These are phyloP conservation scores for Thermothelomyces thermophilus DNA, from an alignment of 2,329 filamentous ascomycete genomes.

Conservation along the genomic window DNA sequence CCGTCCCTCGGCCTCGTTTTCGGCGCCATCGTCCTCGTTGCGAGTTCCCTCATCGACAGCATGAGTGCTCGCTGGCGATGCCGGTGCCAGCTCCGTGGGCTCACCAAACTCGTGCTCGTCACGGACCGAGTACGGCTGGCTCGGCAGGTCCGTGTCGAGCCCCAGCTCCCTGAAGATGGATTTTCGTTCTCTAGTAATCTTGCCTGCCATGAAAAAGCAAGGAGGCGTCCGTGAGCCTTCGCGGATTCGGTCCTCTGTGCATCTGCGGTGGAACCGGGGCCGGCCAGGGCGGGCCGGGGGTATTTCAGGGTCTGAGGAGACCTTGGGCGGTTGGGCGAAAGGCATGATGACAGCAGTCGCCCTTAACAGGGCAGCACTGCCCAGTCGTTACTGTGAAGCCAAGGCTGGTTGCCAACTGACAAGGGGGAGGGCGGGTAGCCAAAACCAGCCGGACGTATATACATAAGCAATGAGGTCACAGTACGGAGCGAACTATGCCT, in stretches of 20 bases:
- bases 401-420: not conserved
- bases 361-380: conserved; percentile 1
- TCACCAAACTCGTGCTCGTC: conserved; percentile 30
- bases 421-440: conserved; percentile 7
- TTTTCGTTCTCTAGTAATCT: conserved; percentile 43
- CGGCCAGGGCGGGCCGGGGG: conserved; percentile 26
- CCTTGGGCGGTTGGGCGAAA: conserved; percentile 15
- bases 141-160: conserved; percentile 31
- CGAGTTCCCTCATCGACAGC: conserved; percentile 2
- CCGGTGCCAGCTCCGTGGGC: conserved; percentile 19
- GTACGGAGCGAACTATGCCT: conserved; percentile 1
- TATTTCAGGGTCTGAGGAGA: conserved; percentile 21
- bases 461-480: conserved; percentile 17
- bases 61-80: conserved; percentile 17
- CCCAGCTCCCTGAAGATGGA: conserved; percentile 49
- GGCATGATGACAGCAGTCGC: conserved; percentile 20
- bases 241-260: conserved; percentile 46
- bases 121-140: conserved; percentile 20
- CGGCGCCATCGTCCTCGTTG: conserved; percentile 18
- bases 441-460: conserved; percentile 5
- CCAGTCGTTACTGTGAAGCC: too few species aligned
- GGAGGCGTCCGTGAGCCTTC: conserved; percentile 38
- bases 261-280: conserved; percentile 45
- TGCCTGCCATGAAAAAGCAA: conserved; percentile 37
- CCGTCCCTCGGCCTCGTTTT: not conserved